Evolutionary conservation across 352 stramenopile genomes (phyloP), one percentile per base, ranked within the genome.

Genomic region (Achlya hypogyna): DNA sequence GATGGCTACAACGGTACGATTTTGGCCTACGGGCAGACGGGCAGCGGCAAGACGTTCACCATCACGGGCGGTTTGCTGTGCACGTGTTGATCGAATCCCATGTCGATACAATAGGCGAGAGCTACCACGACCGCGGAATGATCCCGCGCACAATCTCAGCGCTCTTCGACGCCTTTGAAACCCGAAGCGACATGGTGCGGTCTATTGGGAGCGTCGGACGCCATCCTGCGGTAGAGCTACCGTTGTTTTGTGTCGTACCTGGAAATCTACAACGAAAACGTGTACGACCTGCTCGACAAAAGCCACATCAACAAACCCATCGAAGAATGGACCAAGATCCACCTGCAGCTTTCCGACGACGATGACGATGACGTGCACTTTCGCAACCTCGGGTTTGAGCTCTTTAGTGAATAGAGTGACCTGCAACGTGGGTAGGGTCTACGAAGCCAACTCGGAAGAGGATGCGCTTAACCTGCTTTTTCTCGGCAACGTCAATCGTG

Each of bases 201-300:
- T 45, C 18, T 22, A 2, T 58, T n/a, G 9, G 10, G 16, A 23
- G 16, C 49, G n/a, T 28, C n/a, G 18, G 25, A 16, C 12, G 16
- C 25, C 25, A 28, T 29, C 49, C 18, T 20, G 6, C 3, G 2
- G 42, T 56, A 56, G 59, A 74, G 74, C 32, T 93, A 91, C 71
- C 75, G 82, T n/a, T 95, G 84, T 64, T 92, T 93, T 72, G 85
- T 98, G 53, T 98, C 94, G 12, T 98, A 98, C 72, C 73, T 98
- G 53, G 91, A 98, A 71, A 97, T 98, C 40, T 98, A 98, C 82
- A 98, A 98, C 72, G 92, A 98, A 73, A 91, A 75, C 71, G 89
- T 96, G 25, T 98, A 97, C 71, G 95, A 98, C 63, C 75, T 98
- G 51, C 80, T 98, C 0, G 71, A 77, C 31, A 67, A 34, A 53